Base-by-base conservation (phyloP, 1,139 yeast species). In the Candida sojae region DNA sequence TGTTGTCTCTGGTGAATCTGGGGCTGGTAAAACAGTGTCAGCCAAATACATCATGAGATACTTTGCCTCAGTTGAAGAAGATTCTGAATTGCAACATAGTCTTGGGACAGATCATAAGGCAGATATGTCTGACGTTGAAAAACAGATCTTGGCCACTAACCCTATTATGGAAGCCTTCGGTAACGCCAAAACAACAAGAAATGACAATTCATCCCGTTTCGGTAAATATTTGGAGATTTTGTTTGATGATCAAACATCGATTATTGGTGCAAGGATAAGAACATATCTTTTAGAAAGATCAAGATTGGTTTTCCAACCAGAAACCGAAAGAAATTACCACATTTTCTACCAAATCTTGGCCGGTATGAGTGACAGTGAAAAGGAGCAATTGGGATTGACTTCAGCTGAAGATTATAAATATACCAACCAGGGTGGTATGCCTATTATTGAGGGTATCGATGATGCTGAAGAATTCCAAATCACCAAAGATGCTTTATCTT, bases 91-190 rank as follows among this genome's bases (percentile, higher is more conserved):
- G 35, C 67, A 69, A 48, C 52, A 47, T 10, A 45, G 41, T 25
- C 34, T 49, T 26, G 61, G 66, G 33, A 47, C 46, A 33, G 49
- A 53, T 10, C 79, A 79, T 59, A 73, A 73, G 52, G 80, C 84
- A 43, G 95, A 90, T 57, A 86, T 93, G 86, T 86, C 96, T 41
- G 88, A 87, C 52, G 95, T 95, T 30, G 99, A 93, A 70, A 87
- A 89, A 63, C 97, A 89, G 70, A 95, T 93, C 49, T 77, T 93
- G 62, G 99, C 99, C 13, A 93, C 99, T 0, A 93, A 93, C 65
- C 99, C 99, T 5, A 93, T 93, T 58, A 91, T 93, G 95, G 99
- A 93, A 71, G 96, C 98, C 1, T 93, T 93, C 67, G 99, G 99
- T 77, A 93, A 93, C 66, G 98, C 99, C 11, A 93, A 93, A 67